Conservation (phyloP, 1,139 yeast genomes). For the Lodderomyces jiufengensis region DNA sequence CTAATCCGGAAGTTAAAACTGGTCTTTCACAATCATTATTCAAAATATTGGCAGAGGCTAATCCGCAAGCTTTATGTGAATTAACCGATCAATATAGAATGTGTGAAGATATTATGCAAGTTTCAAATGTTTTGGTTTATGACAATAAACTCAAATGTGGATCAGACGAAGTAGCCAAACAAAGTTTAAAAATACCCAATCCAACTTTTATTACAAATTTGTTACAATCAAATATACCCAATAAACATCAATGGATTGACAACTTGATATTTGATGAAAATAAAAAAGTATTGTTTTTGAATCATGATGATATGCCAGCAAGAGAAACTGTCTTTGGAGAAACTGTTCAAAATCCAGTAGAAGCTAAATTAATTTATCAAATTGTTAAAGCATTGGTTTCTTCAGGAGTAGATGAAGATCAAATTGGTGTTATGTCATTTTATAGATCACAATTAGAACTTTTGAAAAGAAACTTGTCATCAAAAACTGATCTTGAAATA, state of each 20-base stretch:
- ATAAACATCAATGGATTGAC: slow-evolving; percentile 30
- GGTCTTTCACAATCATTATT: slow-evolving; percentile 83
- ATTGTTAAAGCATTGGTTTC: slow-evolving; percentile 55
- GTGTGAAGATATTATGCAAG: slow-evolving; percentile 83
- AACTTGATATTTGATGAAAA: slow-evolving; percentile 23
- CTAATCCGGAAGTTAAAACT: slow-evolving; percentile 45
- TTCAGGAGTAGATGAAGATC: slow-evolving; percentile 57
- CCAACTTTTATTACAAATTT: slow-evolving; percentile 18
- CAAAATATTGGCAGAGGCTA: slow-evolving; percentile 62
- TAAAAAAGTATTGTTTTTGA: slow-evolving; percentile 66
- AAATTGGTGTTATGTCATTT: slow-evolving; percentile 85
- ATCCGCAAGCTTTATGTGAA: slow-evolving; percentile 71
- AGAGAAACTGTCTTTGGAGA: slow-evolving; percentile 59
- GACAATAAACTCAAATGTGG: slow-evolving; percentile 78
- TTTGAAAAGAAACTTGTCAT: slow-evolving; percentile 42
- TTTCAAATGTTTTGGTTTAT: slow-evolving; percentile 79
- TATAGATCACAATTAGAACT: slow-evolving; percentile 76
- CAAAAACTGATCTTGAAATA: slow-evolving; percentile 55
- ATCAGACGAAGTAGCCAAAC: slow-evolving; percentile 55
- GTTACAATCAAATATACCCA: slow-evolving; percentile 7
- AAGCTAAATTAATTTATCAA: slow-evolving; percentile 62
- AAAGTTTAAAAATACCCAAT: slow-evolving; percentile 45
- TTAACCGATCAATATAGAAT: slow-evolving; percentile 85
- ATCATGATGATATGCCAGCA: slow-evolving; percentile 69
- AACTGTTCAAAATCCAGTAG: slow-evolving; percentile 67